Evolutionary conservation across 2,329 filamentous ascomycete genomes (phyloP), one percentile per base, ranked within the genome.

Genomic region (Pezicula carpinea): DNA sequence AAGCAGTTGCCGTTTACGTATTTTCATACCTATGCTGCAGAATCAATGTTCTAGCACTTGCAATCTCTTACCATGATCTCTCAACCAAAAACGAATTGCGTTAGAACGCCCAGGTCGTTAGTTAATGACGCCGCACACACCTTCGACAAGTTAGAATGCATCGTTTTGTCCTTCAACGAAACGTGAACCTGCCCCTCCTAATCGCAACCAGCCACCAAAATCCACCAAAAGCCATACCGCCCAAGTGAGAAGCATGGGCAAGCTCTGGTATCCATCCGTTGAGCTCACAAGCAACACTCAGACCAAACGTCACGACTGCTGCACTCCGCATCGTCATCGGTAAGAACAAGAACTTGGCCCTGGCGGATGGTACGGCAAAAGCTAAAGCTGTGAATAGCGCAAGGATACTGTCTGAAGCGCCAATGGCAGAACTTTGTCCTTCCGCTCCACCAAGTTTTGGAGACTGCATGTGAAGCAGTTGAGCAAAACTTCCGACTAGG

Each of bases 161-260:
- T 29, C 13, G 13, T 29, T 29, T 29, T 11, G 13, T 29, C 13
- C 26, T 4, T 29, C 1, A 11, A 29, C 4, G 8, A 29, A 29
- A 3, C 13, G 8, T 6, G 7, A 29, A 10, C 26, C 26, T 29
- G 26, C 26, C 26, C 26, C 13, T 8, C 13, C 26, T 29, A 8
- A 29, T 10, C 3, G 26, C 26, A 29, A 29, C 8, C 5, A 29
- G 10, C 26, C 26, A 41, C 22, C 22, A 48, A 18, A 44, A 7
- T 17, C 29, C 40, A 6, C 47, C 47, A 34, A 49, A 45, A 8
- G 38, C 42, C 31, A 46, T 49, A 21, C 47, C 47, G 14, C 50
- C 52, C 29, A 57, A 31, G 40, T 57, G 52, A 33, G 43, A 49
- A n/a, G 36, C 49, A 42, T 57, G 54, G 15, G 46, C 51, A 17